Evolutionary conservation across 2,329 filamentous ascomycete genomes (phyloP), one percentile per base, ranked within the genome.

Genomic region (Cladosporium sp.): DNA sequence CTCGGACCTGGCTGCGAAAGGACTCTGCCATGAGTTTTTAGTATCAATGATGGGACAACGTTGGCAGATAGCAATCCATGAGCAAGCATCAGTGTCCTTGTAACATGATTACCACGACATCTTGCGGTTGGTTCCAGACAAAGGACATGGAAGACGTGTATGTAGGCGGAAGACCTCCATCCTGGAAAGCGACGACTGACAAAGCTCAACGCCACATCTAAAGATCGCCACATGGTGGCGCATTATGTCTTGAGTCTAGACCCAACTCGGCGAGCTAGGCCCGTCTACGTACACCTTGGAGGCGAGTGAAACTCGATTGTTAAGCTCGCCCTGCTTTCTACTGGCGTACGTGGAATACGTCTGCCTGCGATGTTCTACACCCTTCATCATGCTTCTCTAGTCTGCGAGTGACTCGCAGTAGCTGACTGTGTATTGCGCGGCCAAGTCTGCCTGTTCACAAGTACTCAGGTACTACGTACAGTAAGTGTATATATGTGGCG

Each of bases 351-450:
- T 51, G 60, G 49, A 63, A 63, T 56, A 34, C 25, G 60, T 56
- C 60, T 63, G 60, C 60, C 60, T 63, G 58, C 58, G 23, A 56
- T 63, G 34, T 63, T 63, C 60, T 56, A 54, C 60, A 56, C 11
- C 16, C 60, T 63, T 63, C 60, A 63, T 25, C 49, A 56, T 48
- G 49, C 60, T 63, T 63, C 60, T 56, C 46, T 62, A 0, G 2
- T 10, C 5, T 21, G 32, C 25, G 32, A 56, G 49, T 63, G 60
- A 56, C 49, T 56, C 60, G 49, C 18, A 18, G 60, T 46, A 18
- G 59, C 23, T 63, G 59, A 63, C 49, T 23, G 48, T 30, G 60
- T 56, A 21, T 54, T 63, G 49, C 60, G 49, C 51, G 28, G 58
- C 43, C 58, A 53, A 28, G 34, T 63, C 60, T 63, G 60, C 60